A percentile compares a stretch with the other conserved stretches of the same genome.
Evolutionary conservation across 306 rosid genomes (phyloP).

Genomic region (Lathyrus tuberosus): DNA sequence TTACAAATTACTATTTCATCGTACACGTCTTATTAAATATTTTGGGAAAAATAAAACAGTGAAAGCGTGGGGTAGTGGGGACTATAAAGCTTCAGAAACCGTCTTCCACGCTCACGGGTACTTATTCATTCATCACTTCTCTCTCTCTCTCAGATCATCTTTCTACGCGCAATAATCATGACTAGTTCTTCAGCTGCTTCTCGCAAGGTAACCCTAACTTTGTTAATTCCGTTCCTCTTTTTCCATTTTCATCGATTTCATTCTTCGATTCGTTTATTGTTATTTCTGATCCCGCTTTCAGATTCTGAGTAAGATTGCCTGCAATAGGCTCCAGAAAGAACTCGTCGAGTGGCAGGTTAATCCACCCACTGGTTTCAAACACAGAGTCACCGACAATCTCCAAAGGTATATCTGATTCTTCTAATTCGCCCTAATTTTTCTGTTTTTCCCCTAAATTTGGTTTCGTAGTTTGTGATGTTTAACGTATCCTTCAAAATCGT

Average conservation of each 20-base stretch:
- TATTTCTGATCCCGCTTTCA: slow-evolving; percentile 37
- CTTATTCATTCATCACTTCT: neutral
- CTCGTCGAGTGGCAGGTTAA: slow-evolving; percentile 98
- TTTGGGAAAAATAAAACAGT: neutral
- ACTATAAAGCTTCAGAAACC: slow-evolving; percentile 31
- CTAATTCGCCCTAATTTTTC: neutral
- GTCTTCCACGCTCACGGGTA: slow-evolving; percentile 45
- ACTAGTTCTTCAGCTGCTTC: slow-evolving; percentile 88
- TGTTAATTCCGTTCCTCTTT: neutral
- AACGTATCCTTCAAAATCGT: slow-evolving; percentile 1
- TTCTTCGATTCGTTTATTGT: neutral
- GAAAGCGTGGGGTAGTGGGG: neutral
- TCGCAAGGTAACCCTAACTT: slow-evolving; percentile 73
- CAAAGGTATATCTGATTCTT: slow-evolving; percentile 67
- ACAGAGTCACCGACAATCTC: slow-evolving; percentile 94
- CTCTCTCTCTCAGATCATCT: slow-evolving; percentile 33
- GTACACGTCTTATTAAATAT: too few relatives aligned
- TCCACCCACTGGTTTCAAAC: slow-evolving; percentile 93
- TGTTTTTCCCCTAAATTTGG: neutral
- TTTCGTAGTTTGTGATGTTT: neutral
- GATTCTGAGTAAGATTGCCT: slow-evolving; percentile 96
- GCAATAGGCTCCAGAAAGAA: slow-evolving; percentile 99
- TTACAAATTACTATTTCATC: too few relatives aligned
- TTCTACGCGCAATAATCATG: slow-evolving; percentile 57
- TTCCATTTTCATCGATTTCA: neutral